Percentiles rank a stretch among this genome's conserved stretches.
phyloP scores from a whole-genome alignment of 1,284 basidiomycete species.

The Uromyces viciae-fabae region DNA sequence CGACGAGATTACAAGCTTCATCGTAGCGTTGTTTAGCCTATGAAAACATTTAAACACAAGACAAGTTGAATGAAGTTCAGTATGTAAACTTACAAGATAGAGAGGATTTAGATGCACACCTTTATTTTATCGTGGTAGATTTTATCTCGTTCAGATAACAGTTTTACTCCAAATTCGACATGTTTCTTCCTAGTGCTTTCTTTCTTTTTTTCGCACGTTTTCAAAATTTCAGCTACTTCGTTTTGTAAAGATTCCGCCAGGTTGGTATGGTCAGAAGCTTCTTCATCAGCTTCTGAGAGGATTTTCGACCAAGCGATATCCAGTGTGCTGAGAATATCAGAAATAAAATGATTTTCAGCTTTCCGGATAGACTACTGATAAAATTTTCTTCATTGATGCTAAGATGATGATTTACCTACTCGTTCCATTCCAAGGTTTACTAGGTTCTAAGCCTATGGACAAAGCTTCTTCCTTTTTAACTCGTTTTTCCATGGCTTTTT shows the following conservation, averaged over 20 bases:
- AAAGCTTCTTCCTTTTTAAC: conserved; percentile 60
- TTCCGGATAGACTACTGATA: conserved; percentile 15
- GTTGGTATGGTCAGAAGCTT: conserved; percentile 67
- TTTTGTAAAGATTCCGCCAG: conserved; percentile 64
- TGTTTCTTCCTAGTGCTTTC: conserved; percentile 70
- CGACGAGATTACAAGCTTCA: conserved; percentile 67
- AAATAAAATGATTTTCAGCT: not conserved
- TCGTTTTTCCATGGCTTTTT: conserved; percentile 69
- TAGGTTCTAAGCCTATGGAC: conserved; percentile 66
- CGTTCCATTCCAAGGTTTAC: conserved; percentile 63
- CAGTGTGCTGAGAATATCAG: conserved; percentile 61
- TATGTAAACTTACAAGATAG: not conserved
- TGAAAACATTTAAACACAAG: not conserved
- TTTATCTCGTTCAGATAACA: conserved; percentile 67
- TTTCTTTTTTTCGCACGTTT: conserved; percentile 62
- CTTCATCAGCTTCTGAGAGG: conserved; percentile 62
- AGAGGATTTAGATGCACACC: conserved; percentile 56
- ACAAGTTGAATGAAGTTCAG: not conserved
- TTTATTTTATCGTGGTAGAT: conserved; percentile 67
- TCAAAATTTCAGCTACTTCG: conserved; percentile 66
- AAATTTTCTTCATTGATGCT: conserved; percentile 60
- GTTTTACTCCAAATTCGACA: conserved; percentile 66
- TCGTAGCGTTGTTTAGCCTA: conserved; percentile 78
- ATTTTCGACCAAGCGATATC: conserved; percentile 66
- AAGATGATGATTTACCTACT: conserved; percentile 53